Conservation (phyloP, 164 flowering plant species). For the Nelumbo lutea region DNA sequence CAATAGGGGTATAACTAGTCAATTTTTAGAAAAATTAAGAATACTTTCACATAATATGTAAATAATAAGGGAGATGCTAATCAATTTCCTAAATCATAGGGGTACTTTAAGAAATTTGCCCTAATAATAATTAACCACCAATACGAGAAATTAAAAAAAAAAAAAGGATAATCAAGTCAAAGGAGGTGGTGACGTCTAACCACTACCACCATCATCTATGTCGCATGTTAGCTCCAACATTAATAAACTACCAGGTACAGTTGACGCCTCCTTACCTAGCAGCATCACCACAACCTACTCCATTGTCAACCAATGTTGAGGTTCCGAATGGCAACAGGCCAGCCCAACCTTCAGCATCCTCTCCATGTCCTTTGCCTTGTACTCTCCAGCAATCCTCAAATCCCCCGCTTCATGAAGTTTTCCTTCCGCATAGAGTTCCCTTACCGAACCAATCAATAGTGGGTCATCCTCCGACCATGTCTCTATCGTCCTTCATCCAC, state of each 20-base stretch:
- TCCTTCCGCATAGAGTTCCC: conserved; percentile 46
- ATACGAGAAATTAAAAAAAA: no score
- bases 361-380: conserved; percentile 50
- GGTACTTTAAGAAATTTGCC: no score
- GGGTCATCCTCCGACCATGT: conserved; percentile 40
- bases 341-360: conserved; percentile 57
- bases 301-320: conserved; percentile 60
- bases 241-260: conserved; percentile 5
- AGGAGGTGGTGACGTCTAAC: background rate
- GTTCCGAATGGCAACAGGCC: conserved; percentile 74
- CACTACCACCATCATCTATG: background rate
- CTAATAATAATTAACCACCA: no score
- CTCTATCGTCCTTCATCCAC: conserved; percentile 72
- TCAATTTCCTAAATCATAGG: no score
- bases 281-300: conserved; percentile 56
- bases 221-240: conserved; percentile 4
- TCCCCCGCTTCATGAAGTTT: conserved; percentile 53
- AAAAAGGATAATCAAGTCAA: no score
- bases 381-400: conserved; percentile 43
- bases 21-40: no score
- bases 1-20: no score
- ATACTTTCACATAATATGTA: no score
- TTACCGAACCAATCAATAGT: conserved; percentile 63
- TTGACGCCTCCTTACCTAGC: conserved; percentile 16
- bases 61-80: no score